Evolutionary conservation across 805 yeast genomes (phyloP).

Genomic region (Cyberlindnera sargentensis): DNA sequence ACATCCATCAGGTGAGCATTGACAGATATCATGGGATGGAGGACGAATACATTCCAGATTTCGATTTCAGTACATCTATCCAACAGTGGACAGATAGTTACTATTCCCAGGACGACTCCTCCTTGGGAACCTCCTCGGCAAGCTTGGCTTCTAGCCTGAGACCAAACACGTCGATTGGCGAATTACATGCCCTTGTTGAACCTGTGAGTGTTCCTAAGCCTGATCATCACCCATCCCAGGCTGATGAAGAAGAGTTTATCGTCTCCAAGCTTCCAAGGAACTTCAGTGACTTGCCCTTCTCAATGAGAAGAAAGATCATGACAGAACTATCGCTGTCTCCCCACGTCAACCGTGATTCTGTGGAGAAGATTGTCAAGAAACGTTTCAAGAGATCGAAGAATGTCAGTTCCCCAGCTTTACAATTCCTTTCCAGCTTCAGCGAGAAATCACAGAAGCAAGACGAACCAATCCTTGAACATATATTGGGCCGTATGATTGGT

Average conservation of each 20-base stretch:
- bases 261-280: conserved; percentile 39
- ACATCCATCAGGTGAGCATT: not conserved
- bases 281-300: conserved; percentile 51
- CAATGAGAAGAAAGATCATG: conserved; percentile 45
- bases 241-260: conserved; percentile 23
- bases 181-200: conserved; percentile 27
- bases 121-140: conserved; percentile 9
- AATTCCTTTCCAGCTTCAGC: conserved; percentile 22
- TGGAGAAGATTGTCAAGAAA: conserved; percentile 22
- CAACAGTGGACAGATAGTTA: conserved; percentile 38
- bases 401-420: conserved; percentile 21
- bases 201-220: conserved; percentile 30
- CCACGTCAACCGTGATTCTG: conserved; percentile 24
- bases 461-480: conserved; percentile 50
- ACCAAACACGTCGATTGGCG: conserved; percentile 14
- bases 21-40: conserved; percentile 43
- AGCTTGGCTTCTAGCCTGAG: not conserved
- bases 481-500: conserved; percentile 70
- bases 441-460: conserved; percentile 36
- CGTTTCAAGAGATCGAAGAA: conserved; percentile 18
- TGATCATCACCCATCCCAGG: conserved; percentile 5
- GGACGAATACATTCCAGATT: conserved; percentile 73
- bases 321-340: conserved; percentile 27
- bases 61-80: conserved; percentile 47
- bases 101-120: conserved; percentile 9